phyloP scores from a whole-genome alignment of 2,329 filamentous ascomycete genomes.

The Microcyclospora pomicola region DNA sequence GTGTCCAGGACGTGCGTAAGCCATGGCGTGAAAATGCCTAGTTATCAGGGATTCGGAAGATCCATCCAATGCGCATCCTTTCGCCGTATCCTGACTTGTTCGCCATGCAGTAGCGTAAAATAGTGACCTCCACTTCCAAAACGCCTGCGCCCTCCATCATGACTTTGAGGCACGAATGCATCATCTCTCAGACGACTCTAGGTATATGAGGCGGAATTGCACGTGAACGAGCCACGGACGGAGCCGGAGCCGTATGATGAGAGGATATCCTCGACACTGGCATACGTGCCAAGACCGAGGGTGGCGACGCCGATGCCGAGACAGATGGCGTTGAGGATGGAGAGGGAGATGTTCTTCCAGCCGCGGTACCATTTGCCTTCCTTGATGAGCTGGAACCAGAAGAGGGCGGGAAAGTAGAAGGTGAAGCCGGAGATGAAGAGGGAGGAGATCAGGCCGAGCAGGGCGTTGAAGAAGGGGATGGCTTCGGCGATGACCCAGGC shows the following conservation, averaged over 20 bases:
- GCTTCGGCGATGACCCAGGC: slow-evolving; percentile 59
- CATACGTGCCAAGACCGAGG: slow-evolving; percentile 29
- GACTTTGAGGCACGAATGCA: too few relatives aligned
- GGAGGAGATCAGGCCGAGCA: slow-evolving; percentile 51
- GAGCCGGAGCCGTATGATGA: slow-evolving; percentile 25
- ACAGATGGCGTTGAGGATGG: slow-evolving; percentile 31
- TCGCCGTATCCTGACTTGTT: too few relatives aligned
- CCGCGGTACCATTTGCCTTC: slow-evolving; percentile 34
- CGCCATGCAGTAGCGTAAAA: too few relatives aligned
- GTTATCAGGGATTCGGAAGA: too few relatives aligned
- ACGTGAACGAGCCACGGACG: slow-evolving; percentile 30
- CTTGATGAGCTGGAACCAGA: slow-evolving; percentile 33
- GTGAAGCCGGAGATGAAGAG: slow-evolving; percentile 55
- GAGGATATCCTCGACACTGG: slow-evolving; percentile 31
- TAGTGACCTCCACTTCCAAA: too few relatives aligned
- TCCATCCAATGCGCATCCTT: too few relatives aligned
- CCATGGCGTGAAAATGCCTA: too few relatives aligned
- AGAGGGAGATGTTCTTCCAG: slow-evolving; percentile 31
- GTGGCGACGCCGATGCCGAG: slow-evolving; percentile 23
- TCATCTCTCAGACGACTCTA: too few relatives aligned
- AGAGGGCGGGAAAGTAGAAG: slow-evolving; percentile 25
- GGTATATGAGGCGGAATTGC: slow-evolving; percentile 20
- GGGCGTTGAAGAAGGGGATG: slow-evolving; percentile 56
- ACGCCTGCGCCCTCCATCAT: too few relatives aligned
- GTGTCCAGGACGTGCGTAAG: too few relatives aligned